Evolutionary conservation across 371 early-diverging fungal genomes (phyloP).

Genomic region (Mortierella sp.): DNA sequence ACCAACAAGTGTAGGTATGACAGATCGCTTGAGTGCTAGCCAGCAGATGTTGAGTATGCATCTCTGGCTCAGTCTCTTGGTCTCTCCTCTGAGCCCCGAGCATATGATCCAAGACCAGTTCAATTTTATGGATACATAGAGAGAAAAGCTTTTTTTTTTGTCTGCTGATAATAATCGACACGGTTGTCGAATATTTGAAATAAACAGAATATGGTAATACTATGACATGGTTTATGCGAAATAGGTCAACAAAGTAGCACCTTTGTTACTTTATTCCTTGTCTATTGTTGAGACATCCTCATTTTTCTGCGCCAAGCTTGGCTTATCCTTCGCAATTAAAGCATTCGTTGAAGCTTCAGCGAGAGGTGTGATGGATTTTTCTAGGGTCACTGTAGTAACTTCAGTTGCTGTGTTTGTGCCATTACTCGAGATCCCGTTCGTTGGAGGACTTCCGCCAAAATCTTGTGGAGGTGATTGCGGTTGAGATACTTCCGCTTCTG

Average conservation of each 20-base stretch:
- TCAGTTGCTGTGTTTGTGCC: background rate
- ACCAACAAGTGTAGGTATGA: constrained; percentile 20
- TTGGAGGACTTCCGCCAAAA: background rate
- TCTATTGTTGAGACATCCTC: background rate
- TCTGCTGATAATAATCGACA: no score
- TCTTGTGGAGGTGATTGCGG: background rate
- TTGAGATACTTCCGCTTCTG: background rate
- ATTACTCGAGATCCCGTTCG: background rate
- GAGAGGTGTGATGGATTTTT: background rate
- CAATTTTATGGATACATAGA: constrained; percentile 20
- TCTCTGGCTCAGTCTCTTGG: constrained; percentile 48
- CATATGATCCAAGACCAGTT: constrained; percentile 44
- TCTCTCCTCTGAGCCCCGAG: constrained; percentile 53
- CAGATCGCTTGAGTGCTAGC: constrained; percentile 28
- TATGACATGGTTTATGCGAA: no score
- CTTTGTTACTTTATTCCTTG: constrained; percentile 1
- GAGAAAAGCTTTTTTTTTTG: no score
- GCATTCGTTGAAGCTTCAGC: background rate
- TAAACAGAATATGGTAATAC: no score
- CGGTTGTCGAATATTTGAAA: no score
- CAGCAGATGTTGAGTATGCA: constrained; percentile 57
- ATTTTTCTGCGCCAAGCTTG: background rate
- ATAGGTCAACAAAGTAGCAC: background rate
- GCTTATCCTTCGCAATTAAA: background rate
- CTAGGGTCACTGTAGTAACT: background rate